Base-by-base conservation (phyloP, 371 early-diverging fungal species). In the Dichotomocladium elegans region DNA sequence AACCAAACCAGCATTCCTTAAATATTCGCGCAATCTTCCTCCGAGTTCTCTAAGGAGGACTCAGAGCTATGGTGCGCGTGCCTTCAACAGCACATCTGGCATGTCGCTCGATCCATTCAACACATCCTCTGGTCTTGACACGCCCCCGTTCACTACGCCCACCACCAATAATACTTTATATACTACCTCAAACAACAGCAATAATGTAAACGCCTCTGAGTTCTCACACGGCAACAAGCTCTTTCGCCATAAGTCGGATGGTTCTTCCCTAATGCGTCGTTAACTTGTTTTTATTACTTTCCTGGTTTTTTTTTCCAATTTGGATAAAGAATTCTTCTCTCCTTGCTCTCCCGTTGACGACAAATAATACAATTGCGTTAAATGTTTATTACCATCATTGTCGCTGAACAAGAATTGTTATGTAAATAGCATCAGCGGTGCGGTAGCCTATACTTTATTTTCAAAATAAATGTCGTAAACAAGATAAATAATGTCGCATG, bases 1-100 rank as follows among this genome's bases (percentile, higher is more conserved):
- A 25, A 74, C 69, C 4, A 74, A 74, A 35, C 72, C 75, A 41
- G 53, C 57, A 40, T 68, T 61, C 37, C 72, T 63, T 6, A 68
- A 64, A 45, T 74, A 74, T 37, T 51, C 74, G 17, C 57, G 68
- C 51, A 58, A 63, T 24, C 53, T 51, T 3, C 58, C 53, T 15
- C 49, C 49, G 5, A 51, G 53, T 9, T 28, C 53, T 12, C 43
- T 68, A 26, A 59, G 62, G 21, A 53, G 69, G 31, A 68, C 62
- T 21, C 69, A 62, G 26, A 64, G 65, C 45, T 58, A 55, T 22
- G 48, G 56, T 8, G 19, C 56, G 11, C 42, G 28, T 4, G 41
- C 37, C 25, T 19, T 21, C 25, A 29, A 24, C 9, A 30, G 25
- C 4, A 50, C 22, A 17, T 9, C 3, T 41, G 1, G 9, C 17